These are phyloP conservation scores for Metarhizium sp. DNA, from an alignment of 2,329 filamentous ascomycete species.

Conservation along the genomic window DNA sequence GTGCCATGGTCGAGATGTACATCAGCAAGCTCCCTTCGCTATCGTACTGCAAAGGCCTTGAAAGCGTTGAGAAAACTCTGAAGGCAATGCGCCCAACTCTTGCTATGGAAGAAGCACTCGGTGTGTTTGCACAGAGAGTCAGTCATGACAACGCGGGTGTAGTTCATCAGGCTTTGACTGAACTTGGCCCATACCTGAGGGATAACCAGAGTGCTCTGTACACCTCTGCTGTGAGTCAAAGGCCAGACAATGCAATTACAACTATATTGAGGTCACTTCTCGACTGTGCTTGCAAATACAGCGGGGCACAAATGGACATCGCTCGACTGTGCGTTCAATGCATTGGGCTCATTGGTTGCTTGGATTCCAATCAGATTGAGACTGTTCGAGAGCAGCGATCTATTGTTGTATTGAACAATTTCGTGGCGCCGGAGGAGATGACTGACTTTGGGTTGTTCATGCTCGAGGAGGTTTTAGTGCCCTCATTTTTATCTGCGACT, in stretches of 20 bases:
- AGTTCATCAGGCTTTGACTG: slow-evolving; percentile 68
- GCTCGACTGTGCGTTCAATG: slow-evolving; percentile 68
- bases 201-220: slow-evolving; percentile 70
- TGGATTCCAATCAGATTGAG: slow-evolving; percentile 87
- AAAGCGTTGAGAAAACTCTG: slow-evolving; percentile 58
- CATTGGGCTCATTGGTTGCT: slow-evolving; percentile 78
- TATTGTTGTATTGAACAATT: slow-evolving; percentile 84
- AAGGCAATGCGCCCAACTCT: slow-evolving; percentile 47
- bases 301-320: slow-evolving; percentile 56
- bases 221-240: slow-evolving; percentile 69
- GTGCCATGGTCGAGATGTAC: slow-evolving; percentile 50
- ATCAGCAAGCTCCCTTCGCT: slow-evolving; percentile 74
- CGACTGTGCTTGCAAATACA: slow-evolving; percentile 77
- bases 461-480: slow-evolving; percentile 79
- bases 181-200: slow-evolving; percentile 66
- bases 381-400: slow-evolving; percentile 66
- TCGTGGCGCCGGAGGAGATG: slow-evolving; percentile 66
- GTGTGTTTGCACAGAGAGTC: slow-evolving; percentile 58
- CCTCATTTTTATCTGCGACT: slow-evolving; percentile 81
- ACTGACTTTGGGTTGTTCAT: slow-evolving; percentile 80
- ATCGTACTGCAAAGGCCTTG: slow-evolving; percentile 57
- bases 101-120: slow-evolving; percentile 5
- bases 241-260: slow-evolving; percentile 66
- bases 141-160: slow-evolving; percentile 79
- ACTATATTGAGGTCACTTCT: slow-evolving; percentile 68